Conservation (phyloP, 78 protist genomes). For the Dictyostelium brefeldianum region DNA sequence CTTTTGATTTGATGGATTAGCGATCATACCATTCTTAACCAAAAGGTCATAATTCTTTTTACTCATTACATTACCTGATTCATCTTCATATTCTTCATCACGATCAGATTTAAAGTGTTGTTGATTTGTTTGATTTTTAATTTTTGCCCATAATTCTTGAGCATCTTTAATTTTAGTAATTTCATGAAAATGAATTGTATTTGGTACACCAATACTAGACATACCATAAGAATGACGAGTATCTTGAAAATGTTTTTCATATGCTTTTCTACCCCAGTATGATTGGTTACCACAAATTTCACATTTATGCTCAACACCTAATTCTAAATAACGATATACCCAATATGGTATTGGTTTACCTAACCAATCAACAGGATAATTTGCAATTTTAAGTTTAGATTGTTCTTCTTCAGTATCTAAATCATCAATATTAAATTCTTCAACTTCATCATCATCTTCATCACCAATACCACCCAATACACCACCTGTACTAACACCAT, state of each 20-base stretch:
- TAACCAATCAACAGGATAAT: slow-evolving; percentile 97
- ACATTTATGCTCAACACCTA: slow-evolving; percentile 95
- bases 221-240: slow-evolving; percentile 95
- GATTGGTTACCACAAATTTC: slow-evolving; percentile 97
- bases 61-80: slow-evolving; percentile 93
- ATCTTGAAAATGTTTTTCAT: slow-evolving; percentile 96
- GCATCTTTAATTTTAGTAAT: slow-evolving; percentile 96
- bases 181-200: slow-evolving; percentile 92
- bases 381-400: slow-evolving; percentile 80
- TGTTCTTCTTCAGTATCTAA: slow-evolving; percentile 59
- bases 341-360: slow-evolving; percentile 99
- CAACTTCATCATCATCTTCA: slow-evolving; percentile 78
- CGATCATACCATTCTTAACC: slow-evolving; percentile 92
- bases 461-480: slow-evolving; percentile 10
- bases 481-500: background rate
- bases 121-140: slow-evolving; percentile 43
- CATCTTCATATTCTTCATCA: slow-evolving; percentile 98
- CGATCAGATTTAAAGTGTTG: slow-evolving; percentile 81
- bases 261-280: slow-evolving; percentile 95
- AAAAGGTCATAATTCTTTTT: slow-evolving; percentile 94
- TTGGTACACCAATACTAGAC: slow-evolving; percentile 93
- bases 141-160: slow-evolving; percentile 68
- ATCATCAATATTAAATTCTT: slow-evolving; percentile 87
- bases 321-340: slow-evolving; percentile 97
- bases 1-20: slow-evolving; percentile 25